Evolutionary conservation across 1,284 basidiomycete species (phyloP).

Genomic region (Sporisorium reilianum): DNA sequence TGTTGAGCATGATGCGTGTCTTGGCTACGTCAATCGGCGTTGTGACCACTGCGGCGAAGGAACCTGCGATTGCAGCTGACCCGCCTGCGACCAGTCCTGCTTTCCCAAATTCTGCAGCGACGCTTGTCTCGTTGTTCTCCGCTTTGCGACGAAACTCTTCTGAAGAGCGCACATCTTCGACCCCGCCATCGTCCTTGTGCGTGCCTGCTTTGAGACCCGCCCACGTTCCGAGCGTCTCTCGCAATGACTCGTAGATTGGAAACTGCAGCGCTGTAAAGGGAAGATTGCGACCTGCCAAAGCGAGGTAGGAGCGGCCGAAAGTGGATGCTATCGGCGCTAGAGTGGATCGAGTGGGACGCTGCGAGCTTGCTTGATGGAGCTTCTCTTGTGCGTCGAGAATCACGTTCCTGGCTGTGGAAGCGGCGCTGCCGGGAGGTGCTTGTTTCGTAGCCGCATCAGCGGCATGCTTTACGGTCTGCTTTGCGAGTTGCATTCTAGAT

Average conservation of each 20-base stretch:
- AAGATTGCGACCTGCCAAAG: conserved; percentile 60
- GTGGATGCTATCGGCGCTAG: conserved; percentile 30
- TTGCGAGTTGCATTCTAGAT: conserved; percentile 21
- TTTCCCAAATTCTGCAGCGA: conserved; percentile 38
- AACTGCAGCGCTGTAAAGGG: conserved; percentile 66
- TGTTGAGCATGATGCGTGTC: conserved; percentile 59
- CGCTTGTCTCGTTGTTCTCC: conserved; percentile 22
- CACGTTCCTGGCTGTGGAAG: conserved; percentile 36
- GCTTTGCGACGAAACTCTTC: conserved; percentile 29
- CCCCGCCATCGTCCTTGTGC: conserved; percentile 42
- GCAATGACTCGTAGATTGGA: conserved; percentile 60
- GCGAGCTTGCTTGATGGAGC: conserved; percentile 16
- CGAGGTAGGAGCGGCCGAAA: conserved; percentile 51
- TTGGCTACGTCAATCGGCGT: conserved; percentile 62
- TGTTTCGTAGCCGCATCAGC: conserved; percentile 37
- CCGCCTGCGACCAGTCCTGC: conserved; percentile 53
- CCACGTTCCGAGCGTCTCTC: conserved; percentile 33
- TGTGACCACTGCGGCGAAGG: conserved; percentile 48
- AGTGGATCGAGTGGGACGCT: conserved; percentile 4
- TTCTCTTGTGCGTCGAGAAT: conserved; percentile 32
- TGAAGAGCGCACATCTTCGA: conserved; percentile 44
- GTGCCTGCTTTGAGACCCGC: conserved; percentile 49
- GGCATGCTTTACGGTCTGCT: conserved; percentile 29
- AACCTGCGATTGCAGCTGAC: conserved; percentile 52
- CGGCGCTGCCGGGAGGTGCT: conserved; percentile 42